Evolutionary conservation across 2,329 filamentous ascomycete genomes (phyloP), one percentile per base, ranked within the genome.

Genomic region (Paramyrothecium sp.): DNA sequence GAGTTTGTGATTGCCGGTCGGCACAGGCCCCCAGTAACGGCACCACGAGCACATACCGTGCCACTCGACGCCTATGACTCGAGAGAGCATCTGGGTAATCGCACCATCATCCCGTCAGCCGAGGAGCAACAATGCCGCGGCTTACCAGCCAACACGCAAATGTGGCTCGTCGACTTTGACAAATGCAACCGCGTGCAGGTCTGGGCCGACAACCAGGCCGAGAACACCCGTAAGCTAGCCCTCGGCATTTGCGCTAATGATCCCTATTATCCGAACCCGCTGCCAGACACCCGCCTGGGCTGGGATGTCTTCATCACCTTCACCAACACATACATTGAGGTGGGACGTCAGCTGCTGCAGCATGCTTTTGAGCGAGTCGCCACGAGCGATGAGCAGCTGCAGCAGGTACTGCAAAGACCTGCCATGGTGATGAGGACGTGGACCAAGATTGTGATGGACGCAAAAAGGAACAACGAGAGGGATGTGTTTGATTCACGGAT

Each of bases 151-250:
- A 49, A 48, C 22, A 58, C 56, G 10, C 56, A 58, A 21, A 56
- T 56, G 54, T 58, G 56, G 56, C 44, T 58, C 13, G 56, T 58
- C 49, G 56, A 58, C 30, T 58, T 58, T 22, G 56, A 58, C 44
- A 58, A 58, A 26, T 58, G 56, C 23, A 58, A 56, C 44, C 56
- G 53, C 44, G 56, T 58, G 19, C 54, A 26, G 16, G 54, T 58
- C 16, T 58, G 56, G 56, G 41, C 55, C 17, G 53, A 49, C 30
- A 58, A 23, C 26, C 26, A 53, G 19, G 8, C 49, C 16, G 23
- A 50, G 17, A 53, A 58, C 41, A 58, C 56, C 17, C 56, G 56
- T n/a, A 53, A 51, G 26, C 54, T 58, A 16, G 56, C 56, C 33
- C 44, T 56, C 7, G 56, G 56, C 13, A 58, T 58, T 34, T 53